phyloP scores from a whole-genome alignment of 495 filamentous ascomycete genomes.

The Astrocystis sublimbata region DNA sequence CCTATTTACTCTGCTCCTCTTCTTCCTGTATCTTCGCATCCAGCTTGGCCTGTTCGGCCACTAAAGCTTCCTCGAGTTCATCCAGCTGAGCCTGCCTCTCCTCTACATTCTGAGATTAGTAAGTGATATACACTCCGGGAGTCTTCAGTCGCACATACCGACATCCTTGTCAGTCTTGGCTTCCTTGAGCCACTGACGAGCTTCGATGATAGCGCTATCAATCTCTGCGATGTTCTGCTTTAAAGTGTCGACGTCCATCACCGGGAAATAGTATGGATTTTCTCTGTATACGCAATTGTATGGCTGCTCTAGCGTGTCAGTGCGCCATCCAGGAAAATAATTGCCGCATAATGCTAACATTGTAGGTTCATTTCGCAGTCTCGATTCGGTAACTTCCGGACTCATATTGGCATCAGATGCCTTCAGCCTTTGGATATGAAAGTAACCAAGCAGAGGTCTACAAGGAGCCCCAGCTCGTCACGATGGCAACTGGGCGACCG shows the following conservation, averaged over 20 bases:
- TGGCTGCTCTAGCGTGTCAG: background rate
- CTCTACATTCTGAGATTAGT: conserved; percentile 6
- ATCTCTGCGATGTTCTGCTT: conserved; percentile 16
- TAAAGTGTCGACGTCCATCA: conserved; percentile 8
- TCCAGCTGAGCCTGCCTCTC: background rate
- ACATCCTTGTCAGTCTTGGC: background rate
- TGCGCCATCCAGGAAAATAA: background rate
- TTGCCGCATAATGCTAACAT: background rate
- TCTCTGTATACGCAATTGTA: background rate
- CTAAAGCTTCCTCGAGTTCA: conserved; percentile 13
- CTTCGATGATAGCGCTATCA: conserved; percentile 16
- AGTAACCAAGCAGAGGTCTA: background rate
- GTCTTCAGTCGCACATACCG: conserved; percentile 3
- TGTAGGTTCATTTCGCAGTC: conserved; percentile 2
- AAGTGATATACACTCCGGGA: background rate
- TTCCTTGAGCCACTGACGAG: conserved; percentile 17
- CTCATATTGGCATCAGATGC: conserved; percentile 13
- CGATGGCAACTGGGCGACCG: background rate
- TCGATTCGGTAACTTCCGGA: conserved; percentile 12
- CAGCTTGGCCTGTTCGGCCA: conserved; percentile 7
- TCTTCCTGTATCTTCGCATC: background rate
- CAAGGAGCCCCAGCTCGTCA: background rate
- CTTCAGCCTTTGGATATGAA: background rate
- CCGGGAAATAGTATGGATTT: background rate
- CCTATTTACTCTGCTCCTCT: background rate